These are phyloP conservation scores for Stagonosporopsis cucurbitacearum DNA, from an alignment of 2,329 filamentous ascomycete genomes.

Conservation along the genomic window DNA sequence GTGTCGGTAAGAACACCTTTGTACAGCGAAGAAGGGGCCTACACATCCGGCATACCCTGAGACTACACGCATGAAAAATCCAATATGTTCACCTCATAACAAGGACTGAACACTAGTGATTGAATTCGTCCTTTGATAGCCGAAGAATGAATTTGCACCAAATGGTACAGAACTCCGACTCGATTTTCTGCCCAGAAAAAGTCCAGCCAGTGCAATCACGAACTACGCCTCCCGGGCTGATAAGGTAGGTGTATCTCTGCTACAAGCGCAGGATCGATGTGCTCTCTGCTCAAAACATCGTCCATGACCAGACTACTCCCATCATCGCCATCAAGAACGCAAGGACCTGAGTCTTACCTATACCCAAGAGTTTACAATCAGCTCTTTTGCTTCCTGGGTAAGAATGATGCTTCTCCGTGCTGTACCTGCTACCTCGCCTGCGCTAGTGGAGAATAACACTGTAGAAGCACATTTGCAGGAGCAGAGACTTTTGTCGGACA, in stretches of 20 bases:
- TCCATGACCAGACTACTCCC: constrained; percentile 37
- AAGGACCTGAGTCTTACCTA: constrained; percentile 9
- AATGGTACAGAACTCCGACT: no score
- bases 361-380: neutral
- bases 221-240: constrained; percentile 67
- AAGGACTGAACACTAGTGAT: no score
- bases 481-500: neutral
- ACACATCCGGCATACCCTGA: no score
- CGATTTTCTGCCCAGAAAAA: no score
- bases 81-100: no score
- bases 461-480: neutral
- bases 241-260: constrained; percentile 71
- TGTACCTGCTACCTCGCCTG: constrained; percentile 7
- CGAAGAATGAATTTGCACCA: no score
- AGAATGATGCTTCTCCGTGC: constrained; percentile 11
- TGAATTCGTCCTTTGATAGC: no score
- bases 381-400: neutral
- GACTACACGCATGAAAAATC: no score
- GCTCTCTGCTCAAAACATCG: constrained; percentile 64
- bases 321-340: constrained; percentile 11
- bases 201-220: constrained; percentile 25
- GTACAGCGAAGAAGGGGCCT: no score
- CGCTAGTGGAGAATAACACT: constrained; percentile 3
- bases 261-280: constrained; percentile 66
- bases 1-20: no score